Conservation (phyloP, 2,329 filamentous ascomycete species). For the Neobulgaria alba region DNA sequence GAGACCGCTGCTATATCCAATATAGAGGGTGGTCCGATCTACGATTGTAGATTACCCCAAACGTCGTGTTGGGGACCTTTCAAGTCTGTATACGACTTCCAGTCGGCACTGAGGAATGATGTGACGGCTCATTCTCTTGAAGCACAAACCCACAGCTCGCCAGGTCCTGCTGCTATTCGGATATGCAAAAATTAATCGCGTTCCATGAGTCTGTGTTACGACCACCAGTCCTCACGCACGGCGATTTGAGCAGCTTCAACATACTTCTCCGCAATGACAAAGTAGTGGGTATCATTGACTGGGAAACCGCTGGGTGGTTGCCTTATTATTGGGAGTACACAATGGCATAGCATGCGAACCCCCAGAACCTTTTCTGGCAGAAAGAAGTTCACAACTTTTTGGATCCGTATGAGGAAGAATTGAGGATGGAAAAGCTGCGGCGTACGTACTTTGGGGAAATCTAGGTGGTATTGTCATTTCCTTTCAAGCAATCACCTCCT, state of each 20-base stretch:
- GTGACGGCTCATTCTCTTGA: slow-evolving; percentile 2
- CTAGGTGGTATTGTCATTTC: slow-evolving; percentile 5
- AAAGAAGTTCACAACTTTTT: slow-evolving; percentile 34
- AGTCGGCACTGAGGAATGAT: neutral
- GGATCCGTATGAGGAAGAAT: slow-evolving; percentile 29
- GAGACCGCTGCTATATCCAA: neutral
- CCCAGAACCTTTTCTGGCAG: no score
- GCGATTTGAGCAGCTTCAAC: slow-evolving; percentile 39
- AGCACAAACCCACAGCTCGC: slow-evolving; percentile 2
- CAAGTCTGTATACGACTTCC: slow-evolving; percentile 6
- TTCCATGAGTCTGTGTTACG: slow-evolving; percentile 6
- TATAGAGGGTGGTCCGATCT: slow-evolving; percentile 3
- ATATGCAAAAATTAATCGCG: slow-evolving; percentile 3
- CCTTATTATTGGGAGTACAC: slow-evolving; percentile 35
- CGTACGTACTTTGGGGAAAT: no score
- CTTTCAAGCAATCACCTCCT: slow-evolving; percentile 2
- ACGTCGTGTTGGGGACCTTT: slow-evolving; percentile 1
- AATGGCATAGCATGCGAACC: slow-evolving; percentile 33
- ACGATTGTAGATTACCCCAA: no score
- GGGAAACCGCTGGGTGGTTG: slow-evolving; percentile 34
- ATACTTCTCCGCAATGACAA: slow-evolving; percentile 34
- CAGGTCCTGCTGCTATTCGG: slow-evolving; percentile 4
- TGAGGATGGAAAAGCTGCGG: slow-evolving; percentile 33
- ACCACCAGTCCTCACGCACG: slow-evolving; percentile 31
- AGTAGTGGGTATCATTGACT: slow-evolving; percentile 36